A percentile compares a stretch with the other conserved stretches of the same genome.
Evolutionary conservation across 1,139 yeast genomes (phyloP).

Genomic region (Yamadazyma sp.): DNA sequence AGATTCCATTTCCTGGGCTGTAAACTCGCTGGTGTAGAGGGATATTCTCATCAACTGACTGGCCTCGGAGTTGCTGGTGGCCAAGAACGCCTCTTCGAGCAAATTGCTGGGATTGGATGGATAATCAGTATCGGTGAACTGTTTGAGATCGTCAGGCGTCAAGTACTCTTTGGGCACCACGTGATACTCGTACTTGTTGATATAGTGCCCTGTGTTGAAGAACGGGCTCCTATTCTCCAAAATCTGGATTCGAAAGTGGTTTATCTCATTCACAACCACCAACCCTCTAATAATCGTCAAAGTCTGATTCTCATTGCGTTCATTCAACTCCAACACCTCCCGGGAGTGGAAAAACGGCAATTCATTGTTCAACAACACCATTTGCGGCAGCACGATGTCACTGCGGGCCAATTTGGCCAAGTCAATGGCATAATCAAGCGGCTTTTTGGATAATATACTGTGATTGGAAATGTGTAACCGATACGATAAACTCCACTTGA

Average conservation of each 20-base stretch:
- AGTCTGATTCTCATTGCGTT: slow-evolving; percentile 22
- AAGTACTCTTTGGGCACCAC: slow-evolving; percentile 24
- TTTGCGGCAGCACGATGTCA: slow-evolving; percentile 11
- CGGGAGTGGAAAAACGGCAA: slow-evolving; percentile 29
- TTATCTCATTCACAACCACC: slow-evolving; percentile 22
- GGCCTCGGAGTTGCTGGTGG: slow-evolving; percentile 9
- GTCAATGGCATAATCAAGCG: slow-evolving; percentile 36
- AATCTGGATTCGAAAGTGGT: slow-evolving; percentile 34
- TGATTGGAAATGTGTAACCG: slow-evolving; percentile 17
- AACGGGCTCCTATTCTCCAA: slow-evolving; percentile 31
- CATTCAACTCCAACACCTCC: slow-evolving; percentile 18
- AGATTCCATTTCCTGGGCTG: slow-evolving; percentile 16
- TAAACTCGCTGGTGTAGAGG: slow-evolving; percentile 34
- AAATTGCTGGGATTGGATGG: slow-evolving; percentile 10
- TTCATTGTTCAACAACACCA: slow-evolving; percentile 34
- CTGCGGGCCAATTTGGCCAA: slow-evolving; percentile 21
- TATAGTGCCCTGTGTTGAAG: slow-evolving; percentile 9
- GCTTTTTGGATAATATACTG: slow-evolving; percentile 30
- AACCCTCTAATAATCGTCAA: slow-evolving; percentile 36
- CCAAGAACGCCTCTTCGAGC: slow-evolving; percentile 38
- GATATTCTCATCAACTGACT: slow-evolving; percentile 33
- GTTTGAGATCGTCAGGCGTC: slow-evolving; percentile 28
- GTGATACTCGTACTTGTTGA: slow-evolving; percentile 40
- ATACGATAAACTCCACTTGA: slow-evolving; percentile 44
- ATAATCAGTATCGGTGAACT: slow-evolving; percentile 12